Evolutionary conservation across 352 stramenopile genomes (phyloP), one percentile per base, ranked within the genome.

Genomic region (Globisporangium cylindrosporum): DNA sequence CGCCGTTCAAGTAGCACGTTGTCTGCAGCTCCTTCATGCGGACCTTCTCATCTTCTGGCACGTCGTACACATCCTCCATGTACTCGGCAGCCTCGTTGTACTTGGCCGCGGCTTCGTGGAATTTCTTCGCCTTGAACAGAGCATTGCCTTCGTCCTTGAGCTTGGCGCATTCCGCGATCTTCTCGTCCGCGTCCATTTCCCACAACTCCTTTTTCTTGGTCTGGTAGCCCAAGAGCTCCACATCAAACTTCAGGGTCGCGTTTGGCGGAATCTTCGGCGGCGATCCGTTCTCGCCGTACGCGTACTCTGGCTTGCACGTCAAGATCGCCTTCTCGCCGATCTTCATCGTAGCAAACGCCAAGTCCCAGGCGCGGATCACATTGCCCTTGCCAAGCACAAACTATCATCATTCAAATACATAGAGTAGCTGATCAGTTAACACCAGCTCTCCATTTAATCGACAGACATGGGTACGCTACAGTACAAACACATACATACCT

Each of bases 151-250:
- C 79, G 6, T 91, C 81, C 69, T 98, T 98, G 32, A 98, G 74
- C 70, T 89, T 84, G 24, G 84, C 82, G 18, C 91, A 93, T 62
- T 96, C 88, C 12, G 76, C 78, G 43, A 98, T 84, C 71, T 94
- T 96, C 69, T 95, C 87, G 22, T 83, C 76, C 0, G 84, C 69
- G 55, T 89, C 81, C 86, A 96, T 95, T 65, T 99, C 92, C 92
- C 92, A 98, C 73, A 95, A 91, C 75, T 98, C 89, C 75, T 98
- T 98, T 43, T 93, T 90, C 78, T 98, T 98, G 59, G 97, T 91
- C 60, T 87, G 85, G 75, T 98, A 98, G 55, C 86, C 91, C 29
- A 99, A 72, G 57, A 99, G 75, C 79, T 99, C 96, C 9, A 99
- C 95, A 57, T 99, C 96, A 76, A 99, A 99, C 73, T 97, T 91